Evolutionary conservation across 768 basidiomycete genomes (phyloP).

Genomic region (Tricholoma sp.): DNA sequence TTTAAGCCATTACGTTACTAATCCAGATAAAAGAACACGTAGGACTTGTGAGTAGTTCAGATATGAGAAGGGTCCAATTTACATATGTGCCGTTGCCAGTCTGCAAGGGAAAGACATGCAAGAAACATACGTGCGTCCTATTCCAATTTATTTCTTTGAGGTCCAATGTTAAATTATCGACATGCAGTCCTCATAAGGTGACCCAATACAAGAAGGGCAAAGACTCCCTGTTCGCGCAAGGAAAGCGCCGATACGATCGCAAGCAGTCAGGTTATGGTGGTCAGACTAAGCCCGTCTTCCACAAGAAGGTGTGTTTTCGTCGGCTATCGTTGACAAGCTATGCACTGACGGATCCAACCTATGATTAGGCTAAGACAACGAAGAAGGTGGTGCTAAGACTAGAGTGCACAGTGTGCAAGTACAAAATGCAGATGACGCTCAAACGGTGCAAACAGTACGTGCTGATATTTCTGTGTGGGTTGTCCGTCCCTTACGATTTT

Average conservation of each 20-base stretch:
- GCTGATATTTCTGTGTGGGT: neutral
- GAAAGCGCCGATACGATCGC: slow-evolving; percentile 99
- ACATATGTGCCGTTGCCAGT: slow-evolving; percentile 33
- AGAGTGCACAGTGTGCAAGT: slow-evolving; percentile 98
- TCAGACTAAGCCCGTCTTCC: slow-evolving; percentile 99
- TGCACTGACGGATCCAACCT: neutral
- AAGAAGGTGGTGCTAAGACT: slow-evolving; percentile 99
- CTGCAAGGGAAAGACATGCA: slow-evolving; percentile 97
- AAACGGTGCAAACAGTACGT: slow-evolving; percentile 99
- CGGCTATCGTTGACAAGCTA: neutral
- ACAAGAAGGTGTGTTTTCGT: slow-evolving; percentile 81
- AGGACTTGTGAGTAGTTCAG: slow-evolving; percentile 77
- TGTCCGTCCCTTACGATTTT: neutral
- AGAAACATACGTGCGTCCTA: slow-evolving; percentile 85
- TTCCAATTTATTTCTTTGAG: neutral
- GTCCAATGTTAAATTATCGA: neutral
- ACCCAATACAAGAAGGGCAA: slow-evolving; percentile 99
- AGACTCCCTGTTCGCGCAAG: slow-evolving; percentile 95
- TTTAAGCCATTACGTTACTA: slow-evolving; percentile 8
- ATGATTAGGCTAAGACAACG: slow-evolving; percentile 86
- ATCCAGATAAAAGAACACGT: slow-evolving; percentile 59
- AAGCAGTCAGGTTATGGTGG: slow-evolving; percentile 99
- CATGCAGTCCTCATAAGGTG: slow-evolving; percentile 89
- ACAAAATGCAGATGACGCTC: slow-evolving; percentile 93
- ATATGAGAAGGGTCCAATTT: slow-evolving; percentile 2